Evolutionary conservation across 345 rosid genomes (phyloP).

Genomic region (Eutrema heterophyllum): DNA sequence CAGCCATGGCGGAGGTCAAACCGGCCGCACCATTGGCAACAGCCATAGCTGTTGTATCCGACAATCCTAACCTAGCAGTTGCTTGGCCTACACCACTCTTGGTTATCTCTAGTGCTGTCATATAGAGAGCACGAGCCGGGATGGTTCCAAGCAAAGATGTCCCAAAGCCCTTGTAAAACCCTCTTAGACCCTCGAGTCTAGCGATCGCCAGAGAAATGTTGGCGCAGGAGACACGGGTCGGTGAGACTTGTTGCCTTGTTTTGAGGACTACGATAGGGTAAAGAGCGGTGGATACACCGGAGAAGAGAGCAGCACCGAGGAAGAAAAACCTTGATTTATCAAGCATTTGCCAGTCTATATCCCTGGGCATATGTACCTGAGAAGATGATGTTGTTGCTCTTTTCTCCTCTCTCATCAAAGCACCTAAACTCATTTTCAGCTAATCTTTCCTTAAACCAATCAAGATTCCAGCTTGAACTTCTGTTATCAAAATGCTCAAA

Average conservation of each 20-base stretch:
- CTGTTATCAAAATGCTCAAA: background rate
- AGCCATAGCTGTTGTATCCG: slow-evolving; percentile 62
- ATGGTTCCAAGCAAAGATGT: slow-evolving; percentile 87
- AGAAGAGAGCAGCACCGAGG: slow-evolving; percentile 87
- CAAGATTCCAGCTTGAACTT: slow-evolving; percentile 3
- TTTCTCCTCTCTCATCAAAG: slow-evolving; percentile 45
- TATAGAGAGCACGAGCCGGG: slow-evolving; percentile 92
- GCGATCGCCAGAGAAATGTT: slow-evolving; percentile 56
- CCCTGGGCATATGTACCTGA: slow-evolving; percentile 60
- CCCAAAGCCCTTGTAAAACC: slow-evolving; percentile 84
- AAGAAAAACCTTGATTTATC: slow-evolving; percentile 84
- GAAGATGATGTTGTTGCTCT: slow-evolving; percentile 33
- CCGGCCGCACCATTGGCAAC: slow-evolving; percentile 85
- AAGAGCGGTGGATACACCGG: slow-evolving; percentile 74
- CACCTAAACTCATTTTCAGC: slow-evolving; percentile 43
- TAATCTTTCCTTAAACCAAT: slow-evolving; percentile 5
- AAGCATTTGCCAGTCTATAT: slow-evolving; percentile 86
- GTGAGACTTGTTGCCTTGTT: slow-evolving; percentile 83
- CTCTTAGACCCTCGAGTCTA: slow-evolving; percentile 66
- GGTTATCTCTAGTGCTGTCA: slow-evolving; percentile 84
- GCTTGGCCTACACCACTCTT: slow-evolving; percentile 74
- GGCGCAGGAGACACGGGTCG: slow-evolving; percentile 48
- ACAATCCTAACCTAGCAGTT: slow-evolving; percentile 63
- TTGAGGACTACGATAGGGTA: slow-evolving; percentile 76
- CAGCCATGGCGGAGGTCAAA: slow-evolving; percentile 84